A percentile compares a stretch with the other conserved stretches of the same genome.
Conservation (phyloP, 164 flowering plant species). For the Brasenia schreberi region DNA sequence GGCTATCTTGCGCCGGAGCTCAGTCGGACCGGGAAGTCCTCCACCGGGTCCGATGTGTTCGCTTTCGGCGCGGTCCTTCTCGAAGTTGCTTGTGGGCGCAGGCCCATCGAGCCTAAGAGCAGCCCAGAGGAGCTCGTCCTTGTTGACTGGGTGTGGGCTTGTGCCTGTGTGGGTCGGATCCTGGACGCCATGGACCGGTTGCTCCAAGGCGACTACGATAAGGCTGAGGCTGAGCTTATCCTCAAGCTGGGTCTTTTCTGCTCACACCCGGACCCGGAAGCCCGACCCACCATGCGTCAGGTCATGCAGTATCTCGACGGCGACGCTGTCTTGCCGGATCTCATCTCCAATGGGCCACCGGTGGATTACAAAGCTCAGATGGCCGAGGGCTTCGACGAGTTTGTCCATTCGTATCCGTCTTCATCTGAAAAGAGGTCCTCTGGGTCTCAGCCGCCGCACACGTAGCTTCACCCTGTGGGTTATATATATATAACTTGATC, state of each 20-base stretch:
- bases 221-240: conserved; percentile 11
- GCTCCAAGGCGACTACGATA: conserved; percentile 4
- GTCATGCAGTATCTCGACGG: conserved; percentile 10
- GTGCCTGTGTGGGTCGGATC: conserved; percentile 4
- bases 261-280: conserved; percentile 5
- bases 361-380: too few species aligned
- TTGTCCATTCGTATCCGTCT: too few species aligned
- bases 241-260: conserved; percentile 16
- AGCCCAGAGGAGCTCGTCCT: background rate
- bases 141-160: conserved; percentile 9
- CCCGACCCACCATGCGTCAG: conserved; percentile 13
- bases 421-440: too few species aligned
- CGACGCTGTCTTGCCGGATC: background rate
- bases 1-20: conserved; percentile 88
- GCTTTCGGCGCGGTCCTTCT: conserved; percentile 70
- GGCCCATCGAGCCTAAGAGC: conserved; percentile 34
- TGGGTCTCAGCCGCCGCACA: too few species aligned
- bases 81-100: conserved; percentile 65
- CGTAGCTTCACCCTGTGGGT: too few species aligned
- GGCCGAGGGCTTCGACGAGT: too few species aligned
- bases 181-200: conserved; percentile 9
- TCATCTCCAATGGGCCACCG: too few species aligned
- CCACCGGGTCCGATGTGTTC: conserved; percentile 59
- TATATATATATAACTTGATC: too few species aligned
- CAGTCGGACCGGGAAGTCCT: conserved; percentile 29